Evolutionary conservation across 306 rosid species (phyloP).

Genomic region (Vicia sativa): DNA sequence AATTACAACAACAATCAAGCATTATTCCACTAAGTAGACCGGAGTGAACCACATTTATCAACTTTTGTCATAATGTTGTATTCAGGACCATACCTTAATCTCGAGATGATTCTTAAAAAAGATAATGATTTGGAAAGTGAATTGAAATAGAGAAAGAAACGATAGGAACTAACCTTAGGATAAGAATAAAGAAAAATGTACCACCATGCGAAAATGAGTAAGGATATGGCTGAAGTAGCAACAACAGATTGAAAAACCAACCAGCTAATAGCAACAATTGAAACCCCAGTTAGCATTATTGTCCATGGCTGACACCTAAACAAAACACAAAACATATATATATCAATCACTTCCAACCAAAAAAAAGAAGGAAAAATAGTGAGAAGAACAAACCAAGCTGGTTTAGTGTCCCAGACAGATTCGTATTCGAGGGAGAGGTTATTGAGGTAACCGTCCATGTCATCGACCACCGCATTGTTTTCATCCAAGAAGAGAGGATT

Average conservation of each 20-base stretch:
- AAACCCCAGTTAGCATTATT: slow-evolving; percentile 38
- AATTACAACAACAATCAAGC: no score
- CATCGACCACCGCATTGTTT: slow-evolving; percentile 62
- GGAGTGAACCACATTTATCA: no score
- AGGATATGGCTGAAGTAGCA: slow-evolving; percentile 41
- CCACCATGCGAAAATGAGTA: slow-evolving; percentile 76
- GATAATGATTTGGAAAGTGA: no score
- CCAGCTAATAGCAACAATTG: slow-evolving; percentile 58
- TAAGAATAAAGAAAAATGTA: slow-evolving; percentile 82
- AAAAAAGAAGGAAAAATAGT: neutral
- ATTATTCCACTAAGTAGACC: no score
- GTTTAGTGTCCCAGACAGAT: slow-evolving; percentile 97
- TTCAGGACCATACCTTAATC: no score
- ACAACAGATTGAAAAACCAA: slow-evolving; percentile 52
- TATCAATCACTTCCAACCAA: neutral
- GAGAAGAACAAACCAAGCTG: slow-evolving; percentile 53
- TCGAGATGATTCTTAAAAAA: no score
- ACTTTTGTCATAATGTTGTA: no score
- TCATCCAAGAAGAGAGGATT: slow-evolving; percentile 68
- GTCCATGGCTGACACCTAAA: slow-evolving; percentile 54
- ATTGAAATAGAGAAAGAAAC: no score
- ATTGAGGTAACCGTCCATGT: slow-evolving; percentile 88
- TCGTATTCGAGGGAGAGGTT: slow-evolving; percentile 86
- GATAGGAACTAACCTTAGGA: slow-evolving; percentile 61
- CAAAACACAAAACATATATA: neutral